Percentiles rank a stretch among this genome's conserved stretches.
Evolutionary conservation across 2,329 filamentous ascomycete species (phyloP).

Genomic region (Talaromyces albobiverticillius): DNA sequence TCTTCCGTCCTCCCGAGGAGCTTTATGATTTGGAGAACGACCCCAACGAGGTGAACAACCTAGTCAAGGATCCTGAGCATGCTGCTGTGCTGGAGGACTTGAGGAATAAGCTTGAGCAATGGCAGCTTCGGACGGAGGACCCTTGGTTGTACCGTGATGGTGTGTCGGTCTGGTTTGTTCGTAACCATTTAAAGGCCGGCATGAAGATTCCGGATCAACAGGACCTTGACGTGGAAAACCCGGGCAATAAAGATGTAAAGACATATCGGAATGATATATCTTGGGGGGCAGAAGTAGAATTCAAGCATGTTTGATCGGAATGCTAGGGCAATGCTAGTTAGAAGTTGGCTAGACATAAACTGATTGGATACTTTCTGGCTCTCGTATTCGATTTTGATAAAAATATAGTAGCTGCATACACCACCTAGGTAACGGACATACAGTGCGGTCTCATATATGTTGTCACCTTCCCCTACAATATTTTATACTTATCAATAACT

Average conservation of each 20-base stretch:
- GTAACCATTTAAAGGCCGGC: conserved; percentile 8
- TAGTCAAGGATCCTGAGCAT: conserved; percentile 36
- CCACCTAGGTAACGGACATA: too few species aligned
- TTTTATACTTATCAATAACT: too few species aligned
- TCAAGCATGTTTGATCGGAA: neutral
- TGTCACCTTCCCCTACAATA: too few species aligned
- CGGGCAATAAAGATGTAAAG: neutral
- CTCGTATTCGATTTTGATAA: too few species aligned
- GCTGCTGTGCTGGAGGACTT: conserved; percentile 30
- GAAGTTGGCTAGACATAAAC: too few species aligned
- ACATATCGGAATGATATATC: neutral
- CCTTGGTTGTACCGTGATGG: conserved; percentile 33
- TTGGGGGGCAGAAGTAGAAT: conserved; percentile 6
- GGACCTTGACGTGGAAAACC: conserved; percentile 19
- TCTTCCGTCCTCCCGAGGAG: conserved; percentile 46
- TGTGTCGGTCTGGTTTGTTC: conserved; percentile 6
- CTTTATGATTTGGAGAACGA: conserved; percentile 48
- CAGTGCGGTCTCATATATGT: too few species aligned
- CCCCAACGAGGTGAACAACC: conserved; percentile 46
- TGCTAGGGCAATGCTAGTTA: too few species aligned
- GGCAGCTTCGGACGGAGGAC: conserved; percentile 34
- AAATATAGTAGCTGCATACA: too few species aligned
- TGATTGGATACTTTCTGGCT: too few species aligned
- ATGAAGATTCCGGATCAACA: conserved; percentile 20
- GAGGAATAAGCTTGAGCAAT: conserved; percentile 30